These are phyloP conservation scores for Cyberlindnera maclurae DNA, from an alignment of 805 yeast genomes.

Conservation along the genomic window DNA sequence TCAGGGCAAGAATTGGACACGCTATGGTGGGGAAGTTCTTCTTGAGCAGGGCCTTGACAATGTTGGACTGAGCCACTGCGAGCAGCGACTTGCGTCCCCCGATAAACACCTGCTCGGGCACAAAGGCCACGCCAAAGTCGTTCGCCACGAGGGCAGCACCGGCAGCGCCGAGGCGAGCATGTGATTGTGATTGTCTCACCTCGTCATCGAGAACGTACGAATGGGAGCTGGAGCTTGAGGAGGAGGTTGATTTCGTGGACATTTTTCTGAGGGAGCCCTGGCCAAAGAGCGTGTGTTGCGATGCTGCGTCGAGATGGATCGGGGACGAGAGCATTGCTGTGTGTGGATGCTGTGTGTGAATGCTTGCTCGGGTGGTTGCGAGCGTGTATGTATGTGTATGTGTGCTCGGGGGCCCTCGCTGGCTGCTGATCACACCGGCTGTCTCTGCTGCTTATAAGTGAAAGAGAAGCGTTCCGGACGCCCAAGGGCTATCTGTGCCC, in stretches of 20 bases:
- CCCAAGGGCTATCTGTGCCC: background rate
- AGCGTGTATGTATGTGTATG: background rate
- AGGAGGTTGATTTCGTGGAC: slow-evolving; percentile 10
- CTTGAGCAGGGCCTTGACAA: slow-evolving; percentile 56
- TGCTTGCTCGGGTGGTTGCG: no score
- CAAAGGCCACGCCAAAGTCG: slow-evolving; percentile 14
- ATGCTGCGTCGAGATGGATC: slow-evolving; percentile 13
- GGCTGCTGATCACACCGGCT: no score
- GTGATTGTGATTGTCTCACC: slow-evolving; percentile 1
- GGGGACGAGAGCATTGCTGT: slow-evolving; percentile 18
- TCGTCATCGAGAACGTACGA: slow-evolving; percentile 20
- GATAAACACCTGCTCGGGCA: slow-evolving; percentile 33
- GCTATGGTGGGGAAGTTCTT: slow-evolving; percentile 52
- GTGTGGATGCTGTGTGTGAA: background rate
- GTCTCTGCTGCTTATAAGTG: no score
- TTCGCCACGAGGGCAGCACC: background rate
- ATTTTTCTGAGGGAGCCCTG: slow-evolving; percentile 15
- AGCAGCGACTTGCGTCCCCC: slow-evolving; percentile 88
- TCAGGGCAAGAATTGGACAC: slow-evolving; percentile 73
- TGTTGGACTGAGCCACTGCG: slow-evolving; percentile 82
- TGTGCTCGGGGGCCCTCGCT: no score
- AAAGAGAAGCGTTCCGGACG: background rate
- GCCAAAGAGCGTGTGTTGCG: slow-evolving; percentile 5
- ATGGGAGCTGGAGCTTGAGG: slow-evolving; percentile 12
- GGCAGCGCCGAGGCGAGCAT: slow-evolving; percentile 1